Percentiles rank a stretch among this genome's conserved stretches.
These are phyloP conservation scores for Leishmania gerbilli DNA, from an alignment of 208 protist species.

Conservation along the genomic window DNA sequence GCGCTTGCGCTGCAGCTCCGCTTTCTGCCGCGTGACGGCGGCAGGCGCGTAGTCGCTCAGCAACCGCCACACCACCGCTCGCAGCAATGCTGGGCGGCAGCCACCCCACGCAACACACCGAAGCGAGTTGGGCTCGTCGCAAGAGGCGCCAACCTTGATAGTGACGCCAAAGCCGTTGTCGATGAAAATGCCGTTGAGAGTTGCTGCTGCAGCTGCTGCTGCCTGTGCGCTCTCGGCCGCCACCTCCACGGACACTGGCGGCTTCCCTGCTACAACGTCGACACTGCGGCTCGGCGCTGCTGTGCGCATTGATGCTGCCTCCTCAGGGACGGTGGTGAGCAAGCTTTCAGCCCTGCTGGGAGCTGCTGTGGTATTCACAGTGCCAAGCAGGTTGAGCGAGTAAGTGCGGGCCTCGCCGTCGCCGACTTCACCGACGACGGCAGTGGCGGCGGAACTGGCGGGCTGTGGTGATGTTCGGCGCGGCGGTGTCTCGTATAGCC, in stretches of 20 bases:
- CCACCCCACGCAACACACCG: conserved; percentile 58
- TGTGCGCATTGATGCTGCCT: not conserved
- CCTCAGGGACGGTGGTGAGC: not conserved
- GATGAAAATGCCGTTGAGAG: conserved; percentile 13
- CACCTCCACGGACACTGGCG: not conserved
- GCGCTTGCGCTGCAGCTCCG: conserved; percentile 69
- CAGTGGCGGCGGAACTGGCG: not conserved
- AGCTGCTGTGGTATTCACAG: not conserved
- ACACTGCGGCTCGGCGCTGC: not conserved
- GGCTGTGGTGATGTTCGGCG: not conserved
- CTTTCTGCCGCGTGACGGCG: conserved; percentile 36
- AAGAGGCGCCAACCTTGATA: conserved; percentile 37
- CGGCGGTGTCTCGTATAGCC: not conserved
- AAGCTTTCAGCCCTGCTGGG: not conserved
- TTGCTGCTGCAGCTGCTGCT: conserved; percentile 5
- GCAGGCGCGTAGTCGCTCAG: conserved; percentile 50
- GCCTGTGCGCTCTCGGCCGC: not conserved
- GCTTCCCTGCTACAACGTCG: not conserved
- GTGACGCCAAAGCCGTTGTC: conserved; percentile 28
- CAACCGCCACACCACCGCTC: conserved; percentile 67
- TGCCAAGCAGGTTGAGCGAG: not conserved
- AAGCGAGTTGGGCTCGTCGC: conserved; percentile 53
- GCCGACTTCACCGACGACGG: not conserved
- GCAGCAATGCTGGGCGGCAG: conserved; percentile 40
- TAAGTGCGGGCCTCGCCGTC: not conserved